phyloP scores from a whole-genome alignment of 2,329 filamentous ascomycete genomes.

The Neonectria punicea region DNA sequence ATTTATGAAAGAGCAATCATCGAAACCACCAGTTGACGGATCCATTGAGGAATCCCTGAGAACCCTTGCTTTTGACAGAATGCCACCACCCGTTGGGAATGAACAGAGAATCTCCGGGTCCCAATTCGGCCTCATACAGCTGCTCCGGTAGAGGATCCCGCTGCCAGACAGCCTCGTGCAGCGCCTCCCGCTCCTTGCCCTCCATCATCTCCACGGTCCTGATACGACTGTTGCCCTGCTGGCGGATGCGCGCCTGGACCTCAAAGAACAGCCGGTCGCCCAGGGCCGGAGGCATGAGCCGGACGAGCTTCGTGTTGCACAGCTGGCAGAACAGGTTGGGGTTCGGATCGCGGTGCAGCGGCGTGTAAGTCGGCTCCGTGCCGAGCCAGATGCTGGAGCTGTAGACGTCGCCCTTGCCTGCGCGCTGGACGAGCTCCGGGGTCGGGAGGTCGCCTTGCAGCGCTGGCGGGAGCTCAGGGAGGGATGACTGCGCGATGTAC shows the following conservation, averaged over 20 bases:
- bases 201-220: constrained; percentile 93
- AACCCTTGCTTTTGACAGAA: constrained; percentile 53
- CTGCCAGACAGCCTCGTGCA: constrained; percentile 79
- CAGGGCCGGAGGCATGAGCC: constrained; percentile 72
- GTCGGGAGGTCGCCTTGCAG: constrained; percentile 74
- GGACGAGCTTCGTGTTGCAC: constrained; percentile 75
- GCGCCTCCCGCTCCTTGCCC: constrained; percentile 72
- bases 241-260: constrained; percentile 56
- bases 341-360: constrained; percentile 92
- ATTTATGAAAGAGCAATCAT: constrained; percentile 32
- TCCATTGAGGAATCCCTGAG: constrained; percentile 51
- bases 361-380: constrained; percentile 85
- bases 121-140: constrained; percentile 65
- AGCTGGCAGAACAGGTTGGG: constrained; percentile 92
- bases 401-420: constrained; percentile 87
- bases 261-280: constrained; percentile 73
- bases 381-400: constrained; percentile 90
- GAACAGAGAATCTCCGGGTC: constrained; percentile 59
- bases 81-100: constrained; percentile 59
- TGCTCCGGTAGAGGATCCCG: constrained; percentile 43
- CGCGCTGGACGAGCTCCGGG: constrained; percentile 69
- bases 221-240: constrained; percentile 60
- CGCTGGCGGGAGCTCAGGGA: constrained; percentile 72
- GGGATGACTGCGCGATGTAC: constrained; percentile 86
- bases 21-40: constrained; percentile 61